phyloP scores from a whole-genome alignment of 129 eudicot genomes.

The Kitagawia praeruptora region DNA sequence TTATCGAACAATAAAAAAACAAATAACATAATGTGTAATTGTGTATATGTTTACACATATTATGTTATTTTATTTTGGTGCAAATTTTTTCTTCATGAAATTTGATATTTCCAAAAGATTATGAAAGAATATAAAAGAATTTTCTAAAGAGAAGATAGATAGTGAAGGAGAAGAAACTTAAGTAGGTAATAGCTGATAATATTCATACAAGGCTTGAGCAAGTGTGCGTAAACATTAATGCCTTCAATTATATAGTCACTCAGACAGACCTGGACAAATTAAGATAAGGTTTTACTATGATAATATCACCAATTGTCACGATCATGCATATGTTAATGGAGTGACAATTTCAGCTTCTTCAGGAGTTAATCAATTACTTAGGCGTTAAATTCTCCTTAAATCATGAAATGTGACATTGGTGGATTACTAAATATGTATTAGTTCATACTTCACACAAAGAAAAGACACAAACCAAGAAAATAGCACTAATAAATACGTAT shows the following conservation, averaged over 20 bases:
- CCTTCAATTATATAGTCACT: neutral
- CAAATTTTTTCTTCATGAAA: too few species aligned
- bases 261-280: neutral
- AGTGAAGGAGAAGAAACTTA: neutral
- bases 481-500: neutral
- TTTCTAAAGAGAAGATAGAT: too few species aligned
- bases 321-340: too few species aligned
- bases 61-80: too few species aligned
- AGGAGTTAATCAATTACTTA: too few species aligned
- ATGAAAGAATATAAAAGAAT: too few species aligned
- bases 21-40: too few species aligned
- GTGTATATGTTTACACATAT: too few species aligned
- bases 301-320: neutral
- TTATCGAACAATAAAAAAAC: too few species aligned
- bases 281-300: neutral
- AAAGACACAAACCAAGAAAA: slow-evolving; percentile 15
- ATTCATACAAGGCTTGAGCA: neutral
- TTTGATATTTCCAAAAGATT: too few species aligned
- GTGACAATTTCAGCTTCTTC: too few species aligned
- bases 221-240: neutral
- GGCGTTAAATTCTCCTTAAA: too few species aligned
- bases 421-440: slow-evolving; percentile 13
- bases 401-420: neutral
- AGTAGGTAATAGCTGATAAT: slow-evolving; percentile 1
- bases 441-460: slow-evolving; percentile 18